Percentiles rank a stretch among this genome's conserved stretches.
Evolutionary conservation across 495 filamentous ascomycete genomes (phyloP).

Genomic region (Patellaria atrata): DNA sequence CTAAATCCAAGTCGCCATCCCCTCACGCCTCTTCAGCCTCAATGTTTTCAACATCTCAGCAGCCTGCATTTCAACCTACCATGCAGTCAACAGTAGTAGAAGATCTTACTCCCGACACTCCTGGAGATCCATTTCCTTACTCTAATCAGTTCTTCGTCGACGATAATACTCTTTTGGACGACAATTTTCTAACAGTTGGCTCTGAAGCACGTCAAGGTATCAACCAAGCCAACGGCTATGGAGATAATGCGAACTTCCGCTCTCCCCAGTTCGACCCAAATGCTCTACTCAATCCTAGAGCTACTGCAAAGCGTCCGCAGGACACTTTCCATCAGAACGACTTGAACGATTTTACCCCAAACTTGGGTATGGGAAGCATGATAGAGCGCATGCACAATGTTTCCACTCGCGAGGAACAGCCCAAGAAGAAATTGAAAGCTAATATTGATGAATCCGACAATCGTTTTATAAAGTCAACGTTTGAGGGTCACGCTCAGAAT

Average conservation of each 20-base stretch:
- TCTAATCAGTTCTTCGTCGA: no score
- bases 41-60: not conserved
- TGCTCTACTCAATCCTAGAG: conserved; percentile 24
- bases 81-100: not conserved
- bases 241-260: not conserved
- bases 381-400: conserved; percentile 64
- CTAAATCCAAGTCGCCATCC: not conserved
- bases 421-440: conserved; percentile 52
- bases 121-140: not conserved
- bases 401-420: conserved; percentile 42
- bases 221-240: not conserved
- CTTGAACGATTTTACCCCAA: no score
- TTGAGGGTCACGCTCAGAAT: no score
- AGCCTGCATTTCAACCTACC: not conserved
- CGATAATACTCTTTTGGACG: no score
- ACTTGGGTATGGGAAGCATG: conserved; percentile 30
- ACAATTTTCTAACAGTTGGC: no score
- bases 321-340: no score
- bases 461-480: no score
- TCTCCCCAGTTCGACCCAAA: conserved; percentile 13
- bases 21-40: not conserved
- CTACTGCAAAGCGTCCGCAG: conserved; percentile 11
- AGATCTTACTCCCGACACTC: not conserved
- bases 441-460: conserved; percentile 30
- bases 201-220: not conserved